Evolutionary conservation across 345 rosid genomes (phyloP), one percentile per base, ranked within the genome.

Genomic region (Gossypium turneri): DNA sequence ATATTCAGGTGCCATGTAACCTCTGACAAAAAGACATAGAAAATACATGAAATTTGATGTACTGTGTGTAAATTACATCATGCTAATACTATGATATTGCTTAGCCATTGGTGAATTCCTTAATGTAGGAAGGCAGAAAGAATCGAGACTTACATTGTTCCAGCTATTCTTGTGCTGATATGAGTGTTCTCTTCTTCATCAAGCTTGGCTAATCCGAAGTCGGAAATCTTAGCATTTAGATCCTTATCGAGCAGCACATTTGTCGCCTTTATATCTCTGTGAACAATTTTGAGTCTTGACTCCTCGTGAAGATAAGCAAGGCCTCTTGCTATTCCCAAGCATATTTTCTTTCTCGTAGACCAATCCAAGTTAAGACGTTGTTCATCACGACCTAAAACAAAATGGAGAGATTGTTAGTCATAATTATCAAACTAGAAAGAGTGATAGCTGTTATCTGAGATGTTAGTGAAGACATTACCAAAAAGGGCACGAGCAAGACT

Each of bases 1-100:
- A 79, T 94, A 92, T 81, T 94, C 98, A 2, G 98, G 98, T 75
- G 98, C 98, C 97, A 94, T 94, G 79, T 92, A 94, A 48, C 98
- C 98, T 85, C 98, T 90, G 77, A 62, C 38, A 15, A 27, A 77
- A 77, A 68, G 5, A 20, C 5, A 17, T 1, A 7, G 74, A 43
- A 67, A 67, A 24, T 61, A 43, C 66, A 61, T 34, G 66, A 61
- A 27, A 60, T 34, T 63, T 17, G 20, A 63, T 9, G 13, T 29
- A 61, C 41, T 34, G 4, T 34, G 8, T 7, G 67, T n/a, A 15
- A 24, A 10, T 59, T 24, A 4, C 63, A 4, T 25, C 8, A 59
- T 59, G 9, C 64, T 12, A 57, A 8, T 27, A 59, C 41, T 27
- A 13, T 3, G 10, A 13, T 15, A 27, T 58, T 58, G 34, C 38